Conservation (phyloP, 331 rosid genomes). For the Malus hybrid region DNA sequence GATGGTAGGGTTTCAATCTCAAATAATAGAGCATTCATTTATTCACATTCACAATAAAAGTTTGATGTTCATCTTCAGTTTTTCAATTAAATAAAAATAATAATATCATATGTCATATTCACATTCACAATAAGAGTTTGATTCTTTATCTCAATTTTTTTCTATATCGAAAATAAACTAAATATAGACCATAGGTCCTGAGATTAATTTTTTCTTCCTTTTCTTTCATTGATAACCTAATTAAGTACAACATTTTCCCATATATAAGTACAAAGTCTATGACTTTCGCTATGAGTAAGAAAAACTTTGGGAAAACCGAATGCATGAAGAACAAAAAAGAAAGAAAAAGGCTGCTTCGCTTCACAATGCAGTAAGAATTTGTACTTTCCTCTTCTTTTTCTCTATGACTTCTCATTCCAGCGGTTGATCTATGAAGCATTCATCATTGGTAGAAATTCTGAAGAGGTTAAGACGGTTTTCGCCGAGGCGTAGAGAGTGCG, state of each 20-base stretch:
- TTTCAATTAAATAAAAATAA: background rate
- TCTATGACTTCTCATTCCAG: background rate
- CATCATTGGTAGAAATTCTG: conserved; percentile 15
- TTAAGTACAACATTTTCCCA: background rate
- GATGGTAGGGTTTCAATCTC: background rate
- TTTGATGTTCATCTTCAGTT: background rate
- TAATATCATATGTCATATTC: rapidly evolving
- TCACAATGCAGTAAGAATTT: background rate
- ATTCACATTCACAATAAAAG: no score
- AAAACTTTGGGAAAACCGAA: background rate
- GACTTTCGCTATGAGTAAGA: background rate
- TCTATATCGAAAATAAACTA: background rate
- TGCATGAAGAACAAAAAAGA: background rate
- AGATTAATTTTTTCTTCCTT: background rate
- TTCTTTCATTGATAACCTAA: background rate
- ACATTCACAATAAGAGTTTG: background rate
- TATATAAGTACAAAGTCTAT: background rate
- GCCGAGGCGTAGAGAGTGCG: conserved; percentile 54
- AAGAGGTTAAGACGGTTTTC: conserved; percentile 62
- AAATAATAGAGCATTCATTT: background rate
- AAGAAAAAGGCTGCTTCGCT: background rate
- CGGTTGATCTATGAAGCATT: background rate
- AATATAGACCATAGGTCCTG: background rate
- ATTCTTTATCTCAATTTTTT: background rate
- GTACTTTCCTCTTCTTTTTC: background rate